phyloP scores from a whole-genome alignment of 768 basidiomycete genomes.

The Naematelia encephala region DNA sequence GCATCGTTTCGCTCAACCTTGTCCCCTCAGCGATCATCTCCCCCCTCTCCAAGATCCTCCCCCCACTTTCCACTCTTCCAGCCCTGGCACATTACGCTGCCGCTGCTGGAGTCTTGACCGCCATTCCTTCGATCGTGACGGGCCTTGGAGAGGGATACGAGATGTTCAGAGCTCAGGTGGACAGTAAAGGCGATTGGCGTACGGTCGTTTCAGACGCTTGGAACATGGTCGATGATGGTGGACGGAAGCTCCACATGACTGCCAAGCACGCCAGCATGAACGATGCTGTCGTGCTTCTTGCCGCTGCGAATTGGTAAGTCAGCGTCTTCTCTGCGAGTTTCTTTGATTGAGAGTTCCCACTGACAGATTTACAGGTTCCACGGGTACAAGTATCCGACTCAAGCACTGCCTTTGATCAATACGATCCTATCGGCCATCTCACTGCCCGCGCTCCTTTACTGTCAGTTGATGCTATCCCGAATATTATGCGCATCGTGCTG shows the following conservation, averaged over 20 bases:
- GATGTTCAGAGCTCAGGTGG: constrained; percentile 28
- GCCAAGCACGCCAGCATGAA: constrained; percentile 45
- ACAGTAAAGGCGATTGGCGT: constrained; percentile 34
- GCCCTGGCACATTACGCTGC: constrained; percentile 44
- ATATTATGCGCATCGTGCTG: not conserved
- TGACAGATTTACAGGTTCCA: constrained; percentile 31
- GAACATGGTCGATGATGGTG: constrained; percentile 31
- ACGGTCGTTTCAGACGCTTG: constrained; percentile 27
- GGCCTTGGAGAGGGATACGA: constrained; percentile 48
- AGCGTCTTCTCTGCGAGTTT: too few relatives aligned
- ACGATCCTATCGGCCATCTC: constrained; percentile 32
- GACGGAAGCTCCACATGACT: constrained; percentile 44
- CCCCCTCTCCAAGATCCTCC: constrained; percentile 29
- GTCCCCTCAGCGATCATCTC: constrained; percentile 29
- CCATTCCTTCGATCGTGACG: constrained; percentile 44
- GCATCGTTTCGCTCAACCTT: constrained; percentile 33
- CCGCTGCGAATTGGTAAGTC: constrained; percentile 27
- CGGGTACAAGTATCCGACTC: constrained; percentile 24
- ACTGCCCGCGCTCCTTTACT: constrained; percentile 37
- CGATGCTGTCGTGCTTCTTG: constrained; percentile 27
- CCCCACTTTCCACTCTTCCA: constrained; percentile 32
- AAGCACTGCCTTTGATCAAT: constrained; percentile 29
- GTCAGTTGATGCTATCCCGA: constrained; percentile 14
- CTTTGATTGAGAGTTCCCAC: not conserved
- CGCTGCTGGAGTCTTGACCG: constrained; percentile 40